phyloP scores from a whole-genome alignment of 257 asterid species.

The Solanum arcanum region DNA sequence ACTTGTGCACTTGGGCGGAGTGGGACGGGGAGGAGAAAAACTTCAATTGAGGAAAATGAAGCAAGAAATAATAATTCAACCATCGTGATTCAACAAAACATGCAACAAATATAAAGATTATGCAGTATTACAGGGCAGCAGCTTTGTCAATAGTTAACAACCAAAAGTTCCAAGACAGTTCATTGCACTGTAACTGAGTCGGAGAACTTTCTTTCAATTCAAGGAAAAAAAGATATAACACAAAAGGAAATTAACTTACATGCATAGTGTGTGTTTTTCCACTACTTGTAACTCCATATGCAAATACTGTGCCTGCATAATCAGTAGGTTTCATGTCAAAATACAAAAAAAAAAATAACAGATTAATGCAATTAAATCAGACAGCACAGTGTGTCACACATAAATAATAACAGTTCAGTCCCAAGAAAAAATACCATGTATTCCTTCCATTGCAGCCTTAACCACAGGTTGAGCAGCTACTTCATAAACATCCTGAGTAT shows the following conservation, averaged over 20 bases:
- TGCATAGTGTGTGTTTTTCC: constrained; percentile 99
- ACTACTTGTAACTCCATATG: constrained; percentile 99
- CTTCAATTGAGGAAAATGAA: not conserved
- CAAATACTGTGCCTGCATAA: constrained; percentile 94
- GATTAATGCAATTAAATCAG: not conserved
- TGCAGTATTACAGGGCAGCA: not conserved
- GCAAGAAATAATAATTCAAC: not conserved
- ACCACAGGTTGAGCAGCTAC: constrained; percentile 97
- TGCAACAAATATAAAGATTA: not conserved
- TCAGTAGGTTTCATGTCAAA: constrained; percentile 1
- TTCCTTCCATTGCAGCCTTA: constrained; percentile 97
- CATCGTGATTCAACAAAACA: not conserved
- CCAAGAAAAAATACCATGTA: constrained; percentile 48
- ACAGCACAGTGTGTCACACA: not conserved
- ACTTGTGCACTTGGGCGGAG: not conserved
- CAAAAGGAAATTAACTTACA: constrained; percentile 38
- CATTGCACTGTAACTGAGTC: not conserved
- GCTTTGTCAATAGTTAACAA: not conserved
- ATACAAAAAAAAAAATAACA: not conserved
- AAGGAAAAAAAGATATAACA: not conserved
- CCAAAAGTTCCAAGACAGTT: not conserved
- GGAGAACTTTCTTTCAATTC: not conserved
- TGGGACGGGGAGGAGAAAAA: not conserved
- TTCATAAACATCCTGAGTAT: constrained; percentile 83
- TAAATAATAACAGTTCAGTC: not conserved